phyloP scores from a whole-genome alignment of 2,329 filamentous ascomycete species.

The Fusarium algeriense region DNA sequence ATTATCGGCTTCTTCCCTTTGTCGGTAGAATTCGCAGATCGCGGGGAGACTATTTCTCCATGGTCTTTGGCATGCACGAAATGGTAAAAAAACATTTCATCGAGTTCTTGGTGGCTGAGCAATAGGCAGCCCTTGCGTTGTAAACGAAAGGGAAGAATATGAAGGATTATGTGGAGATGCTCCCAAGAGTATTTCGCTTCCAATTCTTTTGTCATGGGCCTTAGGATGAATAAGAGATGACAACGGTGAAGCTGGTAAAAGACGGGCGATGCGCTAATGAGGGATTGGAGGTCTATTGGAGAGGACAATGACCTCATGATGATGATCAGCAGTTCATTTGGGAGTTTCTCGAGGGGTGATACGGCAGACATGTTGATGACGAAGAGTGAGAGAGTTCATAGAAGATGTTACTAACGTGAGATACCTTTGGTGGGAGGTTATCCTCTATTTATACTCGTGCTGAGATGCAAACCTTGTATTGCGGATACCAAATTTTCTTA shows the following conservation, averaged over 20 bases:
- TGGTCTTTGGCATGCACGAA: background rate
- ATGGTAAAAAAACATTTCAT: background rate
- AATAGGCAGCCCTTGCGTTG: background rate
- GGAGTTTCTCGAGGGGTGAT: background rate
- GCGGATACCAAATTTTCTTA: background rate
- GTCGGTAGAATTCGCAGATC: background rate
- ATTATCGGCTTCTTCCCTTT: background rate
- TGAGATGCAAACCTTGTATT: background rate
- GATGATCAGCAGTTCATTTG: background rate
- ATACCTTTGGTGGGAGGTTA: too few species aligned
- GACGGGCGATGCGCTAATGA: background rate
- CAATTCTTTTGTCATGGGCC: accelerated
- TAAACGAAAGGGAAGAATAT: background rate
- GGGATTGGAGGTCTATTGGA: background rate
- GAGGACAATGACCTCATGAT: background rate
- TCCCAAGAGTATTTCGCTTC: background rate
- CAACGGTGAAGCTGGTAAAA: background rate
- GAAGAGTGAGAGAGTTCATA: too few species aligned
- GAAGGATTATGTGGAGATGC: accelerated
- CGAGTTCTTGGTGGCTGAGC: background rate
- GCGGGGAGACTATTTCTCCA: background rate
- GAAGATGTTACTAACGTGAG: too few species aligned
- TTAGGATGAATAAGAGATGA: background rate
- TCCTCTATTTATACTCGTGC: background rate
- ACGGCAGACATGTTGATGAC: background rate